These are phyloP conservation scores for Zelopaecilomyces penicillatus DNA, from an alignment of 2,329 filamentous ascomycete species.

Conservation along the genomic window DNA sequence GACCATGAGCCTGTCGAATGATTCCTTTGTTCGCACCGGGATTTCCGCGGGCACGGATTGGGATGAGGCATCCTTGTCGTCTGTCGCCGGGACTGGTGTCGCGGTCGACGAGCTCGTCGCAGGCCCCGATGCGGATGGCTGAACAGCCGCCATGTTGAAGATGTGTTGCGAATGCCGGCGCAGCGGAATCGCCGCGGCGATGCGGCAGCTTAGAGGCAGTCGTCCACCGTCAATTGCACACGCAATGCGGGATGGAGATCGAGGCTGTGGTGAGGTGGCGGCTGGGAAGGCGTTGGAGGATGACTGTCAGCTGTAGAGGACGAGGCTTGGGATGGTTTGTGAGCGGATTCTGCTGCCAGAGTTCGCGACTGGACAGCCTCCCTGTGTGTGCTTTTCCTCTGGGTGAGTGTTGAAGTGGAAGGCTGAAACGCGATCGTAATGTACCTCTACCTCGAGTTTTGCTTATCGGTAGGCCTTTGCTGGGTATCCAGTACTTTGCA, in stretches of 20 bases:
- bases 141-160: constrained; percentile 32
- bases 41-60: constrained; percentile 19
- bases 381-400: neutral
- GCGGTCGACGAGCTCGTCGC: constrained; percentile 25
- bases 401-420: no score
- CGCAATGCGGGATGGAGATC: constrained; percentile 1
- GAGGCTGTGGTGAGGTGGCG: constrained; percentile 9
- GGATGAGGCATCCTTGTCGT: constrained; percentile 20
- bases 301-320: constrained; percentile 7
- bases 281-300: constrained; percentile 7
- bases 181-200: constrained; percentile 29
- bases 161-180: constrained; percentile 19
- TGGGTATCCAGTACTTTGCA: neutral
- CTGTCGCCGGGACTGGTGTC: constrained; percentile 18
- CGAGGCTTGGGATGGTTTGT: constrained; percentile 9
- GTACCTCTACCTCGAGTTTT: no score
- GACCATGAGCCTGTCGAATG: constrained; percentile 44
- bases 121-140: constrained; percentile 29
- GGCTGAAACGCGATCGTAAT: no score
- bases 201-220: constrained; percentile 18
- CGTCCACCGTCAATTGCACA: constrained; percentile 1
- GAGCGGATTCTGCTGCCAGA: constrained; percentile 17
- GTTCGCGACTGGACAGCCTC: constrained; percentile 14
- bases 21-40: constrained; percentile 46
- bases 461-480: neutral